Percentiles rank a stretch among this genome's conserved stretches.
phyloP scores from a whole-genome alignment of 1,139 yeast genomes.

The Sugiyamaella grinbergsii region DNA sequence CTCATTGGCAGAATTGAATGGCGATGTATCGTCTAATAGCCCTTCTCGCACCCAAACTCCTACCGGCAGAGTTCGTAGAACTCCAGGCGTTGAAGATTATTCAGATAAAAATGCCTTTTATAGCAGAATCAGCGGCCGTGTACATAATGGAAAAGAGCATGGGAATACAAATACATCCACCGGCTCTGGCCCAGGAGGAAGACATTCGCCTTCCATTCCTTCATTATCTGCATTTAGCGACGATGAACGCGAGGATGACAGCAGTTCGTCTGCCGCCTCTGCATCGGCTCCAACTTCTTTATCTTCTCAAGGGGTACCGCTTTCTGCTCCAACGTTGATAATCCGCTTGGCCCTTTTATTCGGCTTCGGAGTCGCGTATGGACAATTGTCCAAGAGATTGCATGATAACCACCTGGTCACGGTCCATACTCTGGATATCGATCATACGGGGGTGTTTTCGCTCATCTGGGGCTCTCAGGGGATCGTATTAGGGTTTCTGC shows the following conservation, averaged over 20 bases:
- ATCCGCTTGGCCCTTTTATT: conserved; percentile 35
- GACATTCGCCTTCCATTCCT: conserved; percentile 12
- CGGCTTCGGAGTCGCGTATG: conserved; percentile 41
- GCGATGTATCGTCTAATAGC: conserved; percentile 40
- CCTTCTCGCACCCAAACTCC: conserved; percentile 23
- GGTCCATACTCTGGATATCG: conserved; percentile 36
- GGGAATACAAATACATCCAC: too few relatives aligned
- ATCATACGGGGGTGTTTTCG: conserved; percentile 32
- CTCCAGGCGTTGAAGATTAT: conserved; percentile 10
- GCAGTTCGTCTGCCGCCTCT: conserved; percentile 1
- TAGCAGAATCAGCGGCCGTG: conserved; percentile 10
- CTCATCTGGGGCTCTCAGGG: conserved; percentile 57
- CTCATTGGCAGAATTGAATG: conserved; percentile 44
- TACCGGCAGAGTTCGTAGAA: conserved; percentile 3
- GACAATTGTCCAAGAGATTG: conserved; percentile 40
- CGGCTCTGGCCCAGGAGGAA: conserved; percentile 3
- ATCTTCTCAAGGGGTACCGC: conserved; percentile 25
- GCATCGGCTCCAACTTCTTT: conserved; percentile 16
- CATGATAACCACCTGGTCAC: conserved; percentile 43
- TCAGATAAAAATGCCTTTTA: conserved; percentile 10
- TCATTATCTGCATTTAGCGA: background rate
- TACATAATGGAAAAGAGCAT: background rate
- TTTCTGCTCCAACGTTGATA: conserved; percentile 29
- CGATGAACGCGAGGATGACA: conserved; percentile 7
- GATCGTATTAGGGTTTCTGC: conserved; percentile 59